Conservation (phyloP, 1,284 basidiomycete genomes). For the Puccinia hordei region DNA sequence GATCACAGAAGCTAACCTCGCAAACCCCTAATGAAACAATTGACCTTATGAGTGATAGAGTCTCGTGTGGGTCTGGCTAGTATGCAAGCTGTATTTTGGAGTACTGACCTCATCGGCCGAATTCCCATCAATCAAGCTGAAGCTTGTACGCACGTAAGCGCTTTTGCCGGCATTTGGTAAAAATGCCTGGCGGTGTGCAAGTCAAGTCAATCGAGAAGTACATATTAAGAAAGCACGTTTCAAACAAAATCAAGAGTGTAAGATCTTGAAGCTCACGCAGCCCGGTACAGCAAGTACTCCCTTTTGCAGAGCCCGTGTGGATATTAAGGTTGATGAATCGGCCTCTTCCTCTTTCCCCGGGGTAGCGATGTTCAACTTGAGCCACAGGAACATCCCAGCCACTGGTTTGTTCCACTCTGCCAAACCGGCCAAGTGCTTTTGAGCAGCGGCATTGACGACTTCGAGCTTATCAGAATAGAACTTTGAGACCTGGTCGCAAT, state of each 20-base stretch:
- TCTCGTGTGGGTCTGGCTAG: not conserved
- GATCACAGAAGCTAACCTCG: constrained; percentile 69
- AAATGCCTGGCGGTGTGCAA: constrained; percentile 62
- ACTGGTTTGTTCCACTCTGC: constrained; percentile 82
- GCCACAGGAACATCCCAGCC: constrained; percentile 67
- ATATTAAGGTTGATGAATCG: constrained; percentile 77
- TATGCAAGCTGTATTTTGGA: not conserved
- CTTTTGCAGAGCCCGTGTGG: constrained; percentile 73
- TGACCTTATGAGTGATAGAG: not conserved
- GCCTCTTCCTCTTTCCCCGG: constrained; percentile 60
- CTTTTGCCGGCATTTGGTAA: constrained; percentile 71
- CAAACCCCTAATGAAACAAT: constrained; percentile 64
- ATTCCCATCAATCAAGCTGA: constrained; percentile 72
- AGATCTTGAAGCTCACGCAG: constrained; percentile 59
- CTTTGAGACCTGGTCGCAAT: constrained; percentile 69
- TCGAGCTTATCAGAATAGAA: constrained; percentile 81
- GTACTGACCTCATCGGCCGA: constrained; percentile 66
- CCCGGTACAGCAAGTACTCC: constrained; percentile 83
- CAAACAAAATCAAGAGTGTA: not conserved
- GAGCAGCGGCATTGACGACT: constrained; percentile 75
- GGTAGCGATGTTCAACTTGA: constrained; percentile 52
- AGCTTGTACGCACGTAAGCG: constrained; percentile 75
- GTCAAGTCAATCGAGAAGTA: constrained; percentile 59
- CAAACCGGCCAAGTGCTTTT: constrained; percentile 72
- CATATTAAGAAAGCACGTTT: not conserved